These are phyloP conservation scores for Penicillium griseofulvum DNA, from an alignment of 2,329 filamentous ascomycete genomes.

Conservation along the genomic window DNA sequence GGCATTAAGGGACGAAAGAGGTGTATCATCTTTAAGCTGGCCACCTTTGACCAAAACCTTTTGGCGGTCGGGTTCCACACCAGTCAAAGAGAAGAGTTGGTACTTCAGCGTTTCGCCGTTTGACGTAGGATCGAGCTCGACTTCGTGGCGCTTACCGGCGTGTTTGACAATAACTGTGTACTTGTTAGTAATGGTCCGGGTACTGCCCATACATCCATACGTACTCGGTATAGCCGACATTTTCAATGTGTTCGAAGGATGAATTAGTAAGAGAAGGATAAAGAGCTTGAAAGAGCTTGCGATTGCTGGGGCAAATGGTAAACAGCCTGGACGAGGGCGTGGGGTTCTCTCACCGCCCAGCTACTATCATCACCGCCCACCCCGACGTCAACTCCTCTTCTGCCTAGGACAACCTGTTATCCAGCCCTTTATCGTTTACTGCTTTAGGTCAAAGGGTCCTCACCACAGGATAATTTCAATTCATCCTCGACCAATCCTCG, in stretches of 20 bases:
- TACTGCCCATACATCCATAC: conserved; percentile 14
- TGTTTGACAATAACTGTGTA: conserved; percentile 83
- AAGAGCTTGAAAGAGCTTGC: conserved; percentile 10
- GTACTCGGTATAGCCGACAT: conserved; percentile 60
- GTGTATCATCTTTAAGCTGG: conserved; percentile 92
- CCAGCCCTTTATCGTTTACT: not conserved
- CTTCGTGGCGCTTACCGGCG: conserved; percentile 89
- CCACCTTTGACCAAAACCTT: conserved; percentile 94
- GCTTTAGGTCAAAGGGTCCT: not conserved
- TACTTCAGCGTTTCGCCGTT: conserved; percentile 93
- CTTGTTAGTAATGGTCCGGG: conserved; percentile 20
- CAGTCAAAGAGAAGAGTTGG: conserved; percentile 91
- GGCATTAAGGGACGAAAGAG: conserved; percentile 76
- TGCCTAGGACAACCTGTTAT: conserved; percentile 16
- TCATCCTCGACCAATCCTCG: not conserved
- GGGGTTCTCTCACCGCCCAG: conserved; percentile 36
- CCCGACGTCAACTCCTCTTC: conserved; percentile 19
- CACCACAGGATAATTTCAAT: not conserved
- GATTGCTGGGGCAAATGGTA: conserved; percentile 12
- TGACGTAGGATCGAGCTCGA: conserved; percentile 81
- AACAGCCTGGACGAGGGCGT: conserved; percentile 22
- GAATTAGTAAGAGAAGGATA: conserved; percentile 6
- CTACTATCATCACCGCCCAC: conserved; percentile 21
- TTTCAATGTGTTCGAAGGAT: conserved; percentile 9
- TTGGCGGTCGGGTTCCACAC: conserved; percentile 92